These are phyloP conservation scores for Quercus wislizeni DNA, from an alignment of 306 rosid genomes.

Conservation along the genomic window DNA sequence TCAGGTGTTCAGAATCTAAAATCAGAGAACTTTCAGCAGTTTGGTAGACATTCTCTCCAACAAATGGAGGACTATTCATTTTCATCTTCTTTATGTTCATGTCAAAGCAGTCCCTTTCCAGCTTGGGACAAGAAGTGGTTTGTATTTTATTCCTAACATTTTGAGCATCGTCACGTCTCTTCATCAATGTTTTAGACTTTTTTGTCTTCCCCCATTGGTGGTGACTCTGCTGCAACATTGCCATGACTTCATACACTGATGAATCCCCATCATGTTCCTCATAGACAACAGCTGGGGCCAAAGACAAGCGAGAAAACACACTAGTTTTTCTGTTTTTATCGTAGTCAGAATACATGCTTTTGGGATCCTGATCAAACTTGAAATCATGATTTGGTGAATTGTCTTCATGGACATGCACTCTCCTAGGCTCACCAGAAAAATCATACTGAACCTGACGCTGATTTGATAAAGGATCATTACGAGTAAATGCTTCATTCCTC, in stretches of 20 bases:
- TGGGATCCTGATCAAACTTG: constrained; percentile 27
- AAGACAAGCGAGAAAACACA: constrained; percentile 51
- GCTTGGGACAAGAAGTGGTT: constrained; percentile 7
- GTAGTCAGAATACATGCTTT: constrained; percentile 15
- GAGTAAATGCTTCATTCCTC: no score
- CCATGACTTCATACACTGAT: constrained; percentile 55
- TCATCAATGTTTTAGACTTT: constrained; percentile 26
- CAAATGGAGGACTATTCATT: constrained; percentile 17
- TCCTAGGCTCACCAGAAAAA: neutral
- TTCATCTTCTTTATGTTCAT: constrained; percentile 9
- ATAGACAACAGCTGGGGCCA: constrained; percentile 4
- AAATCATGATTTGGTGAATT: constrained; percentile 25
- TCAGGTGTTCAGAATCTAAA: constrained; percentile 15
- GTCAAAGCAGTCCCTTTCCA: constrained; percentile 21
- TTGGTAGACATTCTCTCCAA: constrained; percentile 8
- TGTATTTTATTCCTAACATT: constrained; percentile 20
- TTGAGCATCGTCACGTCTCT: constrained; percentile 14
- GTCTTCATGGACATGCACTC: neutral
- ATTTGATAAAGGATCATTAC: no score
- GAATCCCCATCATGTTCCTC: constrained; percentile 17
- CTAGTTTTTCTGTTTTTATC: constrained; percentile 24
- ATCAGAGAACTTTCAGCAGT: neutral
- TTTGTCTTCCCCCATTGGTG: constrained; percentile 18
- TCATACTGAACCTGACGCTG: no score
- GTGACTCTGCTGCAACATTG: constrained; percentile 29